These are phyloP conservation scores for Salvia hispanica DNA, from an alignment of 257 asterid species.

Conservation along the genomic window DNA sequence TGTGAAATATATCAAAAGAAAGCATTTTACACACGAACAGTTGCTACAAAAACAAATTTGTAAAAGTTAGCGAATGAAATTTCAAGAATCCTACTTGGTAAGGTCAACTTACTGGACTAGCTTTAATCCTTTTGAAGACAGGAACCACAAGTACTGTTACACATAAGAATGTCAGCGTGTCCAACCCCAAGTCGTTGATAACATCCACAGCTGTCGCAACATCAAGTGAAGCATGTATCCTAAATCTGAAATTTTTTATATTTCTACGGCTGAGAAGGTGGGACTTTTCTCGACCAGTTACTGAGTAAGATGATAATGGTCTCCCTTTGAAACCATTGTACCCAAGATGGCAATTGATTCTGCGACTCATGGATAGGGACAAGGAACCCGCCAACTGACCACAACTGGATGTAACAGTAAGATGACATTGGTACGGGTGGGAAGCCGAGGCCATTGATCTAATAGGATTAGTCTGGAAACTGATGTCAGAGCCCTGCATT, in stretches of 20 bases:
- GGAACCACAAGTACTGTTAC: constrained; percentile 96
- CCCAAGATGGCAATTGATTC: constrained; percentile 39
- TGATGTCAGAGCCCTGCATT: constrained; percentile 62
- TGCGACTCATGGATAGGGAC: constrained; percentile 36
- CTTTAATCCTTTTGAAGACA: constrained; percentile 77
- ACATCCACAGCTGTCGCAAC: constrained; percentile 90
- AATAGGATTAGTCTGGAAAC: constrained; percentile 46
- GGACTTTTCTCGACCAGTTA: constrained; percentile 41
- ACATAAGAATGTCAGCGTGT: constrained; percentile 86
- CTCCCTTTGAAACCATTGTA: constrained; percentile 49
- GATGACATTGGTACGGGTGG: constrained; percentile 37
- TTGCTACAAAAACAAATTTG: neutral
- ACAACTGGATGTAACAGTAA: constrained; percentile 41
- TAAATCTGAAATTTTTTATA: constrained; percentile 40
- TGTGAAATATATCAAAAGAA: neutral
- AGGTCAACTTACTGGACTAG: constrained; percentile 88
- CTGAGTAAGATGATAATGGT: constrained; percentile 32
- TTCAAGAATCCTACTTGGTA: neutral
- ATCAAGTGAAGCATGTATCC: constrained; percentile 64
- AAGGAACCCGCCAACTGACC: constrained; percentile 40
- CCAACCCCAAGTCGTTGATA: constrained; percentile 91
- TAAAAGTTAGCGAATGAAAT: constrained; percentile 3
- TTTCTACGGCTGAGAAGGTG: constrained; percentile 36
- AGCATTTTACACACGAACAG: neutral
- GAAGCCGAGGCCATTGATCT: constrained; percentile 39